These are phyloP conservation scores for Rheum nobile DNA, from an alignment of 148 eudicot species.

Conservation along the genomic window DNA sequence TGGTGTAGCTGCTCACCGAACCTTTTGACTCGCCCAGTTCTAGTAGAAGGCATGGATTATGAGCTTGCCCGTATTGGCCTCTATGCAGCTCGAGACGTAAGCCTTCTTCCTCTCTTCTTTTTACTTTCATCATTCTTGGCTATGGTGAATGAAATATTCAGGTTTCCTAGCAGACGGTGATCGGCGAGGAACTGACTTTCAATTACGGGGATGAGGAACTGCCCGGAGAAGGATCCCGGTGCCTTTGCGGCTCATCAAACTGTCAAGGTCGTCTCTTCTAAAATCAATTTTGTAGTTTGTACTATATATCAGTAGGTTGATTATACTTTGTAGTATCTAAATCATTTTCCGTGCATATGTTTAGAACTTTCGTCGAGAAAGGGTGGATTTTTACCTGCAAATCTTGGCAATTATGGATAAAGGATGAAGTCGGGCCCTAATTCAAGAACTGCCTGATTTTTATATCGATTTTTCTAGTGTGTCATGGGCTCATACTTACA, in stretches of 20 bases:
- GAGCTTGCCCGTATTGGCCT: conserved; percentile 74
- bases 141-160: background rate
- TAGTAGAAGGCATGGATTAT: conserved; percentile 87
- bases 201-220: conserved; percentile 39
- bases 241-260: conserved; percentile 60
- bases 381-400: too few species aligned
- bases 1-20: conserved; percentile 82
- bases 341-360: too few species aligned
- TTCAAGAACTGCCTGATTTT: too few species aligned
- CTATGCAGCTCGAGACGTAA: conserved; percentile 82
- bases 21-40: conserved; percentile 72
- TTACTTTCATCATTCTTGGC: background rate
- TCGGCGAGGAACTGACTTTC: conserved; percentile 73
- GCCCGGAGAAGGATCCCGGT: conserved; percentile 52
- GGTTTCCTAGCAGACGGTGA: conserved; percentile 41
- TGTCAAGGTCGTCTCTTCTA: conserved; percentile 68
- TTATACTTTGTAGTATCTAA: background rate
- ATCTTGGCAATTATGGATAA: too few species aligned
- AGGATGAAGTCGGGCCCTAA: too few species aligned
- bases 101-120: conserved; percentile 14
- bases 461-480: too few species aligned
- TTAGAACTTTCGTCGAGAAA: too few species aligned
- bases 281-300: conserved; percentile 4
- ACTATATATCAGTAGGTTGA: background rate
- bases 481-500: too few species aligned